A percentile compares a stretch with the other conserved stretches of the same genome.
phyloP scores from a whole-genome alignment of 805 yeast species.

The Jamesozyma gamospora region DNA sequence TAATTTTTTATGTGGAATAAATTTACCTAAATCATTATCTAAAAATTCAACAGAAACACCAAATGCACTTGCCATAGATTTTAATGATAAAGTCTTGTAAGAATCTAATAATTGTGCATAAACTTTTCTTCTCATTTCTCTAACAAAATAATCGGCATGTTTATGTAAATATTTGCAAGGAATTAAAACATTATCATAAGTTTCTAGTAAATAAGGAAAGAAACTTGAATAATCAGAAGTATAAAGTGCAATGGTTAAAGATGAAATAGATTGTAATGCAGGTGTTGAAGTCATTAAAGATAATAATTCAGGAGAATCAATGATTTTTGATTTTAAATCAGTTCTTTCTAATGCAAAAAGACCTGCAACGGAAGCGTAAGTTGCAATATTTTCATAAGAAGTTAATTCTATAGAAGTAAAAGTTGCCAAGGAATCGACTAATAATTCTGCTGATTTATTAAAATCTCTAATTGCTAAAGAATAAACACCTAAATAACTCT shows the following conservation, averaged over 20 bases:
- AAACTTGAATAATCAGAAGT: conserved; percentile 77
- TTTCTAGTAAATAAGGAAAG: conserved; percentile 65
- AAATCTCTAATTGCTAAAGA: conserved; percentile 78
- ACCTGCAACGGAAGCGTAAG: conserved; percentile 82
- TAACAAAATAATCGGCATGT: conserved; percentile 75
- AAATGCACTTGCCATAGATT: conserved; percentile 90
- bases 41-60: conserved; percentile 81
- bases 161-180: conserved; percentile 57
- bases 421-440: conserved; percentile 88
- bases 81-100: conserved; percentile 79
- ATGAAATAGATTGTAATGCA: conserved; percentile 67
- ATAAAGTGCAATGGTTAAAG: conserved; percentile 77
- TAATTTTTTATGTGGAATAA: conserved; percentile 86
- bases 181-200: conserved; percentile 61
- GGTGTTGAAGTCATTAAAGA: conserved; percentile 65
- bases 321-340: conserved; percentile 70
- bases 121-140: conserved; percentile 92
- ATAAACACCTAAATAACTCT: conserved; percentile 83
- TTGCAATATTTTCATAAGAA: conserved; percentile 81
- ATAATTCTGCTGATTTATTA: conserved; percentile 69
- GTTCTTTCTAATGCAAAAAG: conserved; percentile 72
- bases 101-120: conserved; percentile 90
- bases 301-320: conserved; percentile 89
- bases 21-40: conserved; percentile 78
- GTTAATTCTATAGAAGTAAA: conserved; percentile 89